phyloP scores from a whole-genome alignment of 805 yeast genomes.

The Jamesozyma lodderae region DNA sequence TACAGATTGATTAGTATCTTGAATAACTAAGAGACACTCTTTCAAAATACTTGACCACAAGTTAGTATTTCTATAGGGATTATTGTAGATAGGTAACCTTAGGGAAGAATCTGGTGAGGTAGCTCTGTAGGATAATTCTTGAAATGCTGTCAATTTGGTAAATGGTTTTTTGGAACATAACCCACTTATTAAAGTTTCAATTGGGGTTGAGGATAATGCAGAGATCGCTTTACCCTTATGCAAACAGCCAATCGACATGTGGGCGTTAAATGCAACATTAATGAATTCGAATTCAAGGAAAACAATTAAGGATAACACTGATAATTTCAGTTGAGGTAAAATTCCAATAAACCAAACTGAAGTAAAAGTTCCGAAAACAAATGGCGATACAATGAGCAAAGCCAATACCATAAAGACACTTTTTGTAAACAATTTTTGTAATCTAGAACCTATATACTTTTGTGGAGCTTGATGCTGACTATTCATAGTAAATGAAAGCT shows the following conservation, averaged over 20 bases:
- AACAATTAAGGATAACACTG: conserved; percentile 31
- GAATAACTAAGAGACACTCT: conserved; percentile 50
- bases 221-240: conserved; percentile 55
- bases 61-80: conserved; percentile 36
- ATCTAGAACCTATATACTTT: conserved; percentile 20
- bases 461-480: conserved; percentile 34
- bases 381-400: conserved; percentile 18
- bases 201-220: conserved; percentile 47
- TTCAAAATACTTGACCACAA: conserved; percentile 53
- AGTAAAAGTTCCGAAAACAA: conserved; percentile 31
- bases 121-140: conserved; percentile 61
- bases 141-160: conserved; percentile 59
- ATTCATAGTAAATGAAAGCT: conserved; percentile 38
- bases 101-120: conserved; percentile 39
- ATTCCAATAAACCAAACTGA: conserved; percentile 30
- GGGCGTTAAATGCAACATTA: conserved; percentile 53
- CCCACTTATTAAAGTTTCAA: conserved; percentile 56
- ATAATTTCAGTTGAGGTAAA: conserved; percentile 26
- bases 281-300: conserved; percentile 43
- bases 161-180: conserved; percentile 43
- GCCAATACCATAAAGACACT: conserved; percentile 10
- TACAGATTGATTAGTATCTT: conserved; percentile 37
- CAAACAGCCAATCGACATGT: conserved; percentile 63
- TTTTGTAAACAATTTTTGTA: conserved; percentile 32
- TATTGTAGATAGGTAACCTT: conserved; percentile 46